Percentiles rank a stretch among this genome's conserved stretches.
phyloP scores from a whole-genome alignment of 495 filamentous ascomycete species.

The Hyaloscypha bicolor region DNA sequence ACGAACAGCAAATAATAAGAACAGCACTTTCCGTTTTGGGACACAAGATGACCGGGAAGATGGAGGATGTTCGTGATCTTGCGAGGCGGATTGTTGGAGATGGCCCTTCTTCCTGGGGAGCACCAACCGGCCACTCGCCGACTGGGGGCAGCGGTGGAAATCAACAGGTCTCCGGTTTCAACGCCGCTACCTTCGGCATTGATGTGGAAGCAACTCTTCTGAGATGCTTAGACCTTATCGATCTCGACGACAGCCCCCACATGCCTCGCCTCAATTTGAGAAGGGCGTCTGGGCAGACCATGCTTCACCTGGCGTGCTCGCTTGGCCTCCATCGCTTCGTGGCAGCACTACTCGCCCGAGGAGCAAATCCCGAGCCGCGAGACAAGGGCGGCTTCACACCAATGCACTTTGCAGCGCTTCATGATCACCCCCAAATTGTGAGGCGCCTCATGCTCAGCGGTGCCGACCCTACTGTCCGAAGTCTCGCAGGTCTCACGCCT shows the following conservation, averaged over 20 bases:
- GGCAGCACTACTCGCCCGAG: slow-evolving; percentile 77
- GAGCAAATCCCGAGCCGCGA: slow-evolving; percentile 73
- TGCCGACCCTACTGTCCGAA: slow-evolving; percentile 71
- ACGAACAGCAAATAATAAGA: slow-evolving; percentile 71
- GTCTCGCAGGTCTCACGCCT: slow-evolving; percentile 69
- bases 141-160: slow-evolving; percentile 20
- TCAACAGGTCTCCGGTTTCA: slow-evolving; percentile 37
- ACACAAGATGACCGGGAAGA: slow-evolving; percentile 56
- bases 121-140: slow-evolving; percentile 22
- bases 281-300: slow-evolving; percentile 70
- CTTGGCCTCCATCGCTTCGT: slow-evolving; percentile 76
- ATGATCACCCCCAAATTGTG: slow-evolving; percentile 74
- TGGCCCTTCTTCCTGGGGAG: slow-evolving; percentile 33
- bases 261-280: slow-evolving; percentile 65
- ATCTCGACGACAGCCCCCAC: slow-evolving; percentile 72
- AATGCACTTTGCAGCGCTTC: slow-evolving; percentile 82
- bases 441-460: slow-evolving; percentile 71
- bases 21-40: slow-evolving; percentile 59
- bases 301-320: slow-evolving; percentile 80
- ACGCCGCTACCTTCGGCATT: slow-evolving; percentile 43
- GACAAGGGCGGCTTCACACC: slow-evolving; percentile 84
- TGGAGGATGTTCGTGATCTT: slow-evolving; percentile 52
- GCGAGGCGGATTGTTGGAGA: slow-evolving; percentile 55
- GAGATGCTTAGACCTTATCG: slow-evolving; percentile 74
- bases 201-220: slow-evolving; percentile 71